Conservation (phyloP, 495 filamentous ascomycete genomes). For the Lasiosphaeriaceae sp. region DNA sequence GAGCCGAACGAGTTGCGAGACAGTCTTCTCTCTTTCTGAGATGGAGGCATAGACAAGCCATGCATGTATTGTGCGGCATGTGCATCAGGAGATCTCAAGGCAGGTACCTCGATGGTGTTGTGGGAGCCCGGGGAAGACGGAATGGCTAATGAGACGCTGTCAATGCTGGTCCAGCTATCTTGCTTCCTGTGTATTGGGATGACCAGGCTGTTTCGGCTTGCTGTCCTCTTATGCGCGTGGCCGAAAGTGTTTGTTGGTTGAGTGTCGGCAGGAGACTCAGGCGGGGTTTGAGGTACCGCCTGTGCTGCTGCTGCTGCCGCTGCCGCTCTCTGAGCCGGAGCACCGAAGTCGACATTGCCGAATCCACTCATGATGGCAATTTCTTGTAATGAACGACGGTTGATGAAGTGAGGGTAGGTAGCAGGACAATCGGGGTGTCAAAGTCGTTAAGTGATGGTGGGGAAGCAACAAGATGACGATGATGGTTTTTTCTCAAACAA, state of each 20-base stretch:
- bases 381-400: too few species aligned
- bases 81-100: constrained; percentile 63
- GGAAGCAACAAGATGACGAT: too few species aligned
- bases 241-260: neutral
- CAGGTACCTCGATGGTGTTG: constrained; percentile 67
- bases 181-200: constrained; percentile 11
- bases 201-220: constrained; percentile 1
- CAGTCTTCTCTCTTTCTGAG: constrained; percentile 60
- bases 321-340: too few species aligned
- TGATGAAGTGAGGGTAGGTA: too few species aligned
- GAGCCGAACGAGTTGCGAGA: constrained; percentile 80
- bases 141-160: constrained; percentile 7
- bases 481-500: too few species aligned
- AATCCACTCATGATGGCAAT: too few species aligned
- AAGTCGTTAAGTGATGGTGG: too few species aligned
- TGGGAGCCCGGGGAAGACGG: constrained; percentile 20
- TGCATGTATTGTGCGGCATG: constrained; percentile 72
- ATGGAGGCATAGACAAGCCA: constrained; percentile 60
- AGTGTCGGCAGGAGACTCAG: too few species aligned
- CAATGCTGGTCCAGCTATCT: constrained; percentile 9
- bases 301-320: too few species aligned
- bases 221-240: neutral
- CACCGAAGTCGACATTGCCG: too few species aligned
- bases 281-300: too few species aligned
- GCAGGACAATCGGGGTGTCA: too few species aligned